Percentiles rank a stretch among this genome's conserved stretches.
Conservation (phyloP, 2,329 filamentous ascomycete species). For the Septoria linicola region DNA sequence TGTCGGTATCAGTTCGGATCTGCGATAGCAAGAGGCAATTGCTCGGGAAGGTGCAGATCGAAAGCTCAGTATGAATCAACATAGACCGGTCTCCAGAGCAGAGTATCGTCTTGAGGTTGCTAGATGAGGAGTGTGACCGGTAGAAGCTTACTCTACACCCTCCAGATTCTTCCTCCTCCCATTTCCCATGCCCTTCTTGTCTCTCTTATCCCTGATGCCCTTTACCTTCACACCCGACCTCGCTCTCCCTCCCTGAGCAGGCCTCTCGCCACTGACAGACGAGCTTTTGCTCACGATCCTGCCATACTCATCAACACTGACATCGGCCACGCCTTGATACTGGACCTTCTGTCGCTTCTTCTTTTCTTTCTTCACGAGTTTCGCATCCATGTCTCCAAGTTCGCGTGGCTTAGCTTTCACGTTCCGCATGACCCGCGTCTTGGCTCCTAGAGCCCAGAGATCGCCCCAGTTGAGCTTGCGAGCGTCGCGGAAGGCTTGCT, state of each 20-base stretch:
- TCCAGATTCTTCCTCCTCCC: conserved; percentile 29
- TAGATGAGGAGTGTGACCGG: too few species aligned
- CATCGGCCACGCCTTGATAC: conserved; percentile 10
- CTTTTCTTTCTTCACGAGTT: conserved; percentile 19
- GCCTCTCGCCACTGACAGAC: background rate
- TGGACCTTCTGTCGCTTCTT: conserved; percentile 10
- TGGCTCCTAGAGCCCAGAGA: conserved; percentile 91
- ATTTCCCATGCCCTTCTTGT: conserved; percentile 38
- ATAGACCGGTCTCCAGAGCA: too few species aligned
- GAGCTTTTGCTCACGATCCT: conserved; percentile 11
- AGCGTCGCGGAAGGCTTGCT: conserved; percentile 84
- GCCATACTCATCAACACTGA: conserved; percentile 28
- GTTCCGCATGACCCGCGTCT: conserved; percentile 67
- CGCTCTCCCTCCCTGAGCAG: background rate
- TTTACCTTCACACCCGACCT: conserved; percentile 29
- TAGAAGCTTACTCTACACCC: too few species aligned
- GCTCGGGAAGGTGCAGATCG: too few species aligned
- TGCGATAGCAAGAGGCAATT: too few species aligned
- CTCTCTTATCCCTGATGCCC: conserved; percentile 39
- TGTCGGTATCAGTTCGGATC: too few species aligned
- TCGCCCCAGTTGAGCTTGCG: conserved; percentile 90
- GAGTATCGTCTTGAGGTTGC: too few species aligned
- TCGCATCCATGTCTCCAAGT: conserved; percentile 23
- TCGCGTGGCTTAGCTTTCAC: conserved; percentile 22
- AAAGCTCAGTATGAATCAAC: too few species aligned